Evolutionary conservation across 768 basidiomycete species (phyloP).

Genomic region (Trametes punicea): DNA sequence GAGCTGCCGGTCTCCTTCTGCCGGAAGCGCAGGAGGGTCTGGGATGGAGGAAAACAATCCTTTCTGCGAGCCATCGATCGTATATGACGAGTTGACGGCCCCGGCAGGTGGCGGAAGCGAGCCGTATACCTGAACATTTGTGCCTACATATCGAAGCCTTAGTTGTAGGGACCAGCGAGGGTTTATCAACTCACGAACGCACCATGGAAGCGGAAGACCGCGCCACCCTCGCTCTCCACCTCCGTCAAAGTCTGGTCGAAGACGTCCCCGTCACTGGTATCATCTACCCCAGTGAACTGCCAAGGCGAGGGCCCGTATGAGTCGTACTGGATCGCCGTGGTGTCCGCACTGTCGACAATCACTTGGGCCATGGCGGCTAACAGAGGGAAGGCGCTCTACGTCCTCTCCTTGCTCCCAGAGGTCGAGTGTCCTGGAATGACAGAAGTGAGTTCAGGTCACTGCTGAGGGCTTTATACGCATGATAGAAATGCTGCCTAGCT

Average conservation of each 20-base stretch:
- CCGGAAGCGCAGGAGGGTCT: background rate
- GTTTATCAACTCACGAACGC: background rate
- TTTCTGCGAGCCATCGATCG: constrained; percentile 4
- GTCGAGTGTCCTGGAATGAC: too few relatives aligned
- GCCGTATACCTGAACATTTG: constrained; percentile 19
- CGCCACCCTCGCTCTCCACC: constrained; percentile 4
- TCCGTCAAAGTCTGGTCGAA: constrained; percentile 14
- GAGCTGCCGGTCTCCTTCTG: constrained; percentile 16
- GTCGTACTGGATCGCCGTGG: constrained; percentile 8
- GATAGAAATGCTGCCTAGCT: too few relatives aligned
- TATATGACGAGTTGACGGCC: constrained; percentile 15
- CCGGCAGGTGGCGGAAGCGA: background rate
- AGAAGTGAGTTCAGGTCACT: too few relatives aligned
- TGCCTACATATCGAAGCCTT: constrained; percentile 15
- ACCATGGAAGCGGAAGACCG: constrained; percentile 12
- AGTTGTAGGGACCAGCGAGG: too few relatives aligned
- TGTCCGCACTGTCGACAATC: constrained; percentile 10
- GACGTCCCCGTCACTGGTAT: constrained; percentile 12
- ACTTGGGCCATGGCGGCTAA: constrained; percentile 5
- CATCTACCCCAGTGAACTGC: constrained; percentile 3
- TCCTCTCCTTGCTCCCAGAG: too few relatives aligned
- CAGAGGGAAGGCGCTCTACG: too few relatives aligned
- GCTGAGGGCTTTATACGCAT: too few relatives aligned
- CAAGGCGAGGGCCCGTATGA: constrained; percentile 9
- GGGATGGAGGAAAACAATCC: constrained; percentile 15